Percentiles rank a stretch among this genome's conserved stretches.
These are phyloP conservation scores for Macadamia integrifolia DNA, from an alignment of 164 flowering plant genomes.

Conservation along the genomic window DNA sequence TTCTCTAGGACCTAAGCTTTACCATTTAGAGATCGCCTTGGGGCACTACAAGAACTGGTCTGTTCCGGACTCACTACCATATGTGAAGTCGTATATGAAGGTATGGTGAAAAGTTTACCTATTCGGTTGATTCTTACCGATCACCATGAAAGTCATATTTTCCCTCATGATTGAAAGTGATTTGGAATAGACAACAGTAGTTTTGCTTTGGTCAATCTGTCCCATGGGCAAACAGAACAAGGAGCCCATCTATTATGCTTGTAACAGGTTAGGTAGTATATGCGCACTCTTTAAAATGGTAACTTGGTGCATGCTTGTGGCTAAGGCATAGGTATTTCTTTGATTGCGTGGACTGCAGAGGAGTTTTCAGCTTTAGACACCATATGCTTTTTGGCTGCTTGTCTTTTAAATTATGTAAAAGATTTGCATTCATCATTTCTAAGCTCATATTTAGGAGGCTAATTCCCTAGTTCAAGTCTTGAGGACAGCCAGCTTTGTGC, in stretches of 20 bases:
- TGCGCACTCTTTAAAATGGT: no score
- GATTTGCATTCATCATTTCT: background rate
- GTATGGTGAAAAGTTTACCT: slow-evolving; percentile 29
- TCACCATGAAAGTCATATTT: no score
- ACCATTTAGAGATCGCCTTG: slow-evolving; percentile 86
- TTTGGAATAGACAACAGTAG: background rate
- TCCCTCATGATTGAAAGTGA: background rate
- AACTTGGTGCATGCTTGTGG: no score
- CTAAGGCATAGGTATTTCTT: no score
- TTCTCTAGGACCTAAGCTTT: slow-evolving; percentile 88
- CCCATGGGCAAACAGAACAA: background rate
- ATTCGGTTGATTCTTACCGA: background rate
- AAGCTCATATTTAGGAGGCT: background rate
- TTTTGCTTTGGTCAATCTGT: background rate
- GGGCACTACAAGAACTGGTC: slow-evolving; percentile 89
- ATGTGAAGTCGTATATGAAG: slow-evolving; percentile 85
- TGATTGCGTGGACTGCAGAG: no score
- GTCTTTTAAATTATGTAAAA: no score
- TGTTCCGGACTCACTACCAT: slow-evolving; percentile 75
- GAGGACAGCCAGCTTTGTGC: no score
- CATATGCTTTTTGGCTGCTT: no score
- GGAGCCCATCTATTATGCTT: background rate
- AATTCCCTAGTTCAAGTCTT: no score
- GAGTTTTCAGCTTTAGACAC: no score
- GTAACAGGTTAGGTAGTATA: background rate